A percentile compares a stretch with the other conserved stretches of the same genome.
phyloP scores from a whole-genome alignment of 495 filamentous ascomycete species.

The Talaromyces wortmannii region DNA sequence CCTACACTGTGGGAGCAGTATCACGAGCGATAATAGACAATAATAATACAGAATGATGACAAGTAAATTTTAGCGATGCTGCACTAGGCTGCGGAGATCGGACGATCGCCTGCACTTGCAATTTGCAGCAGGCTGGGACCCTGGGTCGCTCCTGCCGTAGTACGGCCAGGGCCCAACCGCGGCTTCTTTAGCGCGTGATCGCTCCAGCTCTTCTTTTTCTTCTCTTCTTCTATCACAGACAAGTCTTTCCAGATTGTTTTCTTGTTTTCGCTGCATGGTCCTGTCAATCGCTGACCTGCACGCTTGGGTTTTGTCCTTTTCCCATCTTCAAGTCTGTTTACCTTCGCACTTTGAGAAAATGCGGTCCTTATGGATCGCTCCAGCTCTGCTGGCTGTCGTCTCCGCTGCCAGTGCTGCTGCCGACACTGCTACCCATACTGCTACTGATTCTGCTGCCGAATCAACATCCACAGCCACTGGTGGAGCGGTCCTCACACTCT shows the following conservation, averaged over 20 bases:
- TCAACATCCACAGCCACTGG: slow-evolving; percentile 6
- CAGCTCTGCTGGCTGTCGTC: not conserved
- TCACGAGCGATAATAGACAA: not conserved
- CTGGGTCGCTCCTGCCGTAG: too few relatives aligned
- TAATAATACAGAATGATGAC: too few relatives aligned
- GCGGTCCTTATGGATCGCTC: slow-evolving; percentile 1
- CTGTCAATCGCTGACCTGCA: not conserved
- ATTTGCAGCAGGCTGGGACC: too few relatives aligned
- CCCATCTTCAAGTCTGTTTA: not conserved
- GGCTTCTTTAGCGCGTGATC: too few relatives aligned
- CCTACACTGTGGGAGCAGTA: not conserved
- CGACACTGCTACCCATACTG: not conserved
- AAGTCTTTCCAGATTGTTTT: too few relatives aligned
- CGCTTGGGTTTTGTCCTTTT: not conserved
- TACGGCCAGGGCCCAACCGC: too few relatives aligned
- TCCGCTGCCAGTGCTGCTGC: not conserved
- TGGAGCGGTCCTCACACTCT: slow-evolving; percentile 5
- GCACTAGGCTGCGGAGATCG: too few relatives aligned
- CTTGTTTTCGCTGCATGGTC: too few relatives aligned
- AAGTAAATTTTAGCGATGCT: too few relatives aligned
- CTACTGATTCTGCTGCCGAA: not conserved
- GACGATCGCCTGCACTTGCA: too few relatives aligned
- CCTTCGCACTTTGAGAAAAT: not conserved
- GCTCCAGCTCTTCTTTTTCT: too few relatives aligned
- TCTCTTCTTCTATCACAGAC: too few relatives aligned